A percentile compares a stretch with the other conserved stretches of the same genome.
These are phyloP conservation scores for Zostera marina DNA, from an alignment of 116 monocot species.

Conservation along the genomic window DNA sequence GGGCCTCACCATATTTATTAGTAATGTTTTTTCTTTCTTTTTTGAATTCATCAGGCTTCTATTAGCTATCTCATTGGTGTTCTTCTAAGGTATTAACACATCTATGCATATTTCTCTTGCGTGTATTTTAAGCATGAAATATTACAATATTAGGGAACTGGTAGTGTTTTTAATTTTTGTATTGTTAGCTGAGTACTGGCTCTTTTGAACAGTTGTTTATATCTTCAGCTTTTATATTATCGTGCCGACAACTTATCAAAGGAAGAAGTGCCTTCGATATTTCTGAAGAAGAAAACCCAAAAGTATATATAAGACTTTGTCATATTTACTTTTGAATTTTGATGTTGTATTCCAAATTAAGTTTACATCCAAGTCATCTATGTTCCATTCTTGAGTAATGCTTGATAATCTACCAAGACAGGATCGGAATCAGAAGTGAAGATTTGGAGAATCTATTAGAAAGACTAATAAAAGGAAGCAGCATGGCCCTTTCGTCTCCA, in stretches of 20 bases:
- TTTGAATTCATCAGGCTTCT: conserved; percentile 47
- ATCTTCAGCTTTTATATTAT: conserved; percentile 75
- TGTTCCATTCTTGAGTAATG: not conserved
- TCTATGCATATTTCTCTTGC: not conserved
- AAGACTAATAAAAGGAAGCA: conserved; percentile 39
- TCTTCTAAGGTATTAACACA: conserved; percentile 44
- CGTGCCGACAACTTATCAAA: conserved; percentile 66
- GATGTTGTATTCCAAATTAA: too few species aligned
- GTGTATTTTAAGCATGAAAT: not conserved
- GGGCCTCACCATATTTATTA: too few species aligned
- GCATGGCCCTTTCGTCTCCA: conserved; percentile 67
- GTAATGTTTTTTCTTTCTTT: not conserved
- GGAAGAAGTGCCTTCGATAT: conserved; percentile 51
- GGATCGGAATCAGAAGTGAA: conserved; percentile 85
- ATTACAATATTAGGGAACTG: not conserved
- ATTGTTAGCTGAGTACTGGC: conserved; percentile 6
- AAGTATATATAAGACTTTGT: conserved; percentile 45
- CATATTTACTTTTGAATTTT: conserved; percentile 1
- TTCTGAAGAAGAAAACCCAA: conserved; percentile 50
- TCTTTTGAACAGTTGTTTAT: conserved; percentile 67
- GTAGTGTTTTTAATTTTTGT: too few species aligned
- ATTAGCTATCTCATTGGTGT: conserved; percentile 72
- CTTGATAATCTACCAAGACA: conserved; percentile 10
- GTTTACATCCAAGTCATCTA: not conserved
- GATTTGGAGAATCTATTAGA: conserved; percentile 48